Conservation (phyloP, 768 basidiomycete genomes). For the Plicaturopsis crispa region DNA sequence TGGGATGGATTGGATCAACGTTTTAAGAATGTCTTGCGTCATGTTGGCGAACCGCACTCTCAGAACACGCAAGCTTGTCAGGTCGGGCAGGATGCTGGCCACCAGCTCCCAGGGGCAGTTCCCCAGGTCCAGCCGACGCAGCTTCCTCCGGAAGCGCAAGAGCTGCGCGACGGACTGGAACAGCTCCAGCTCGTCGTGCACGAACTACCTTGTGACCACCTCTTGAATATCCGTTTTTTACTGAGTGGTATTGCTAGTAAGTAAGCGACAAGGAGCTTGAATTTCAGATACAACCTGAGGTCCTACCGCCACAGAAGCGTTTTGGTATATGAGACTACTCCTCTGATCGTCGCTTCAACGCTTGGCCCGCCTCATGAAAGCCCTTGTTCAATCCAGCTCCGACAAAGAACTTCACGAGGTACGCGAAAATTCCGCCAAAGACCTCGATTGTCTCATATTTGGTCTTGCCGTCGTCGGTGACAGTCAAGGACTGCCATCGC, state of each 20-base stretch:
- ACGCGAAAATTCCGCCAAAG: conserved; percentile 49
- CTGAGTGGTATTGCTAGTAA: no score
- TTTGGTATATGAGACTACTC: not conserved
- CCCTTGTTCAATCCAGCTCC: conserved; percentile 8
- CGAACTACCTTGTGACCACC: no score
- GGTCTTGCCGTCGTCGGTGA: conserved; percentile 43
- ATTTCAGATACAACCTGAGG: no score
- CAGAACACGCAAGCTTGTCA: conserved; percentile 45
- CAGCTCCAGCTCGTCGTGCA: conserved; percentile 42
- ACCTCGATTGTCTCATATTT: conserved; percentile 60
- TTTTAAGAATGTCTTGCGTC: conserved; percentile 24
- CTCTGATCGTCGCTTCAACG: not conserved
- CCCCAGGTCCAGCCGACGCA: conserved; percentile 55
- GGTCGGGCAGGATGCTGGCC: conserved; percentile 39
- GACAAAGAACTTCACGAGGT: conserved; percentile 39
- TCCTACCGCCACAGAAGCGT: no score
- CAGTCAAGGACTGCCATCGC: conserved; percentile 58
- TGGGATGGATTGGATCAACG: conserved; percentile 35
- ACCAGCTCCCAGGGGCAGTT: conserved; percentile 62
- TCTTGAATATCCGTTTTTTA: no score
- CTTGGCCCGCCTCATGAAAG: not conserved
- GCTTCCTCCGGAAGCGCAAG: conserved; percentile 35
- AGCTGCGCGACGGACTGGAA: conserved; percentile 51
- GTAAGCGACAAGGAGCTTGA: no score
- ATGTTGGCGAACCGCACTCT: conserved; percentile 50